These are phyloP conservation scores for Naegleria lovaniensis DNA, from an alignment of 208 protist genomes.

Conservation along the genomic window DNA sequence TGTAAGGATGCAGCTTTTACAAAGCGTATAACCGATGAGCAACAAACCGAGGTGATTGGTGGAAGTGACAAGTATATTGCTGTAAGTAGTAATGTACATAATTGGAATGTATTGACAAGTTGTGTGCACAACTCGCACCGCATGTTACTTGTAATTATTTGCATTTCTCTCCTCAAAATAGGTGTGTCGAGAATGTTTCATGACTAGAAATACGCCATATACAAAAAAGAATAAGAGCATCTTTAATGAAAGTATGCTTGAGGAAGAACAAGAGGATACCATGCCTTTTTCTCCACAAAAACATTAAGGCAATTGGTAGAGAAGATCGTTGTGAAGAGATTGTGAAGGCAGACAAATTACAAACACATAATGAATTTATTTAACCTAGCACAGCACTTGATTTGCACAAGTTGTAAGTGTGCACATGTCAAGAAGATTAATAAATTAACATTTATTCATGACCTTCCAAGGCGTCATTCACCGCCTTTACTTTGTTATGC, in stretches of 20 bases:
- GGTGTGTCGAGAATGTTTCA: slow-evolving; percentile 17
- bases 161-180: too few relatives aligned
- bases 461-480: too few relatives aligned
- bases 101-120: too few relatives aligned
- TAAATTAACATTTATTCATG: too few relatives aligned
- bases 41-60: slow-evolving; percentile 76
- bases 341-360: too few relatives aligned
- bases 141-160: too few relatives aligned
- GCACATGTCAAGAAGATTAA: too few relatives aligned
- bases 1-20: slow-evolving; percentile 71
- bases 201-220: not conserved
- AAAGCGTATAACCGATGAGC: slow-evolving; percentile 56
- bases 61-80: slow-evolving; percentile 85
- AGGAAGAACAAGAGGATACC: not conserved
- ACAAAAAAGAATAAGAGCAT: not conserved
- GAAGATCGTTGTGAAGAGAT: too few relatives aligned
- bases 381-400: not conserved
- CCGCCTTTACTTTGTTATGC: too few relatives aligned
- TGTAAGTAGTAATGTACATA: slow-evolving; percentile 42
- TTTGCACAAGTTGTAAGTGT: not conserved
- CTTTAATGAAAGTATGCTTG: not conserved
- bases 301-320: not conserved
- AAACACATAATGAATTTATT: too few relatives aligned
- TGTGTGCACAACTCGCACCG: too few relatives aligned
- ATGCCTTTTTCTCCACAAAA: not conserved